These are phyloP conservation scores for Phlyctochytrium planicorne DNA, from an alignment of 192 early-diverging fungal species.

Conservation along the genomic window DNA sequence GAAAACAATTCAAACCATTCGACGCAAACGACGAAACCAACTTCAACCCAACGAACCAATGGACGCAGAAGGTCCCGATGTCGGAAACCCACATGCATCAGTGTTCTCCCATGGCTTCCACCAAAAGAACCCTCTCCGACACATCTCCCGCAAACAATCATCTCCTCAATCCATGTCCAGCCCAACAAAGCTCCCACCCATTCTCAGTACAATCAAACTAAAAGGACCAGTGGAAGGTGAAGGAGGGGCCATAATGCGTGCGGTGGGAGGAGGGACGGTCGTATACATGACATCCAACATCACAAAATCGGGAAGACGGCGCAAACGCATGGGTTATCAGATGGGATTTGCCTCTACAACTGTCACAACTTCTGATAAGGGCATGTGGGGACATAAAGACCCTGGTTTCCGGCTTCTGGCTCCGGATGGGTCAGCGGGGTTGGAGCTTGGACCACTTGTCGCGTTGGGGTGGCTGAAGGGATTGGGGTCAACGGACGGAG, in stretches of 20 bases:
- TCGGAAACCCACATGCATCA: not conserved
- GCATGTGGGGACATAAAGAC: not conserved
- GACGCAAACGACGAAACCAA: too few species aligned
- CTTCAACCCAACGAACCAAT: too few species aligned
- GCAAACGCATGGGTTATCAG: not conserved
- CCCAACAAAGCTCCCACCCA: not conserved
- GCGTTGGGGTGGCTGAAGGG: slow-evolving; percentile 2
- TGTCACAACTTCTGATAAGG: not conserved
- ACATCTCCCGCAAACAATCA: not conserved
- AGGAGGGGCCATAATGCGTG: too few species aligned
- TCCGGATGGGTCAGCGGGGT: not conserved
- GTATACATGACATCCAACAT: not conserved
- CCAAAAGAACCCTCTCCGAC: not conserved
- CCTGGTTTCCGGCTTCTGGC: not conserved
- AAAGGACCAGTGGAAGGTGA: too few species aligned
- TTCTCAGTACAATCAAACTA: too few species aligned
- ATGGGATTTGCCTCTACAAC: not conserved
- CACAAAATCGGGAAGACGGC: not conserved
- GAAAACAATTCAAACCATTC: too few species aligned
- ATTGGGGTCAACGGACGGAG: not conserved
- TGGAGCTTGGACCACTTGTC: not conserved
- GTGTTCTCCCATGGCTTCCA: not conserved
- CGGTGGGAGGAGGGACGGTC: too few species aligned
- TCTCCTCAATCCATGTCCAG: not conserved
- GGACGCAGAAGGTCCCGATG: not conserved